Base-by-base conservation (phyloP, 192 early-diverging fungal genomes). In the Entomortierella lignicola region DNA sequence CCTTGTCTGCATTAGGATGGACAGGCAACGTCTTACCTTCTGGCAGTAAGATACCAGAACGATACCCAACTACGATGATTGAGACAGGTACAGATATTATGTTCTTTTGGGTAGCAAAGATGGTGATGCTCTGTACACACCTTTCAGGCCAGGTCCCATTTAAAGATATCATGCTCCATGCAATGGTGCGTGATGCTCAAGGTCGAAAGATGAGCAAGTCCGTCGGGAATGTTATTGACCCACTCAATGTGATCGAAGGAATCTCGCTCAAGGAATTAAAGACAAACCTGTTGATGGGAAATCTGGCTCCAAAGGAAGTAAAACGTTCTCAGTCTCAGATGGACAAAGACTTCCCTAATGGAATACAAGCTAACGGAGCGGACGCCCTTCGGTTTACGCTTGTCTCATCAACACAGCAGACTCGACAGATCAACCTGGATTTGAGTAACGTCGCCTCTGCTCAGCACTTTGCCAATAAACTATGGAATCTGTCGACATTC, bases 81-180 rank as follows among this genome's bases (percentile, higher is more conserved):
- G 97, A 98, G 75, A 98, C 98, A 25, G 98, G 98, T 0, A 91
- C 90, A 58, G 98, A 99, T 83, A 99, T 99, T 81, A 81, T 99
- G 63, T 99, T 98, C 83, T 99, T 99, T 82, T 99, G 98, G 97
- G 93, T 99, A 17, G 95, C 95, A 10, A 87, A 96, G 58, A 99
- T 99, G 98, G 92, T 93, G 10, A 99, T 99, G 95, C 82, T 99
- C 51, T 92, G 94, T 59, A 91, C 91, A 31, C 89, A 95, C 67
- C 89, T 99, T 65, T 90, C 93, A 13, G 87, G 88, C 3, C 63
- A 92, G 30, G 88, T 91, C 11, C 95, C 96, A 0, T 99, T 99
- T 82, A 91, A 91, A 32, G 89, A 89, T 39, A 92, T 98, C 15
- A 91, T 94, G 81, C 91, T 97, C 65, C 98, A 99, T 77, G 93